Conservation (phyloP, 257 asterid genomes). For the Handroanthus guayacan region DNA sequence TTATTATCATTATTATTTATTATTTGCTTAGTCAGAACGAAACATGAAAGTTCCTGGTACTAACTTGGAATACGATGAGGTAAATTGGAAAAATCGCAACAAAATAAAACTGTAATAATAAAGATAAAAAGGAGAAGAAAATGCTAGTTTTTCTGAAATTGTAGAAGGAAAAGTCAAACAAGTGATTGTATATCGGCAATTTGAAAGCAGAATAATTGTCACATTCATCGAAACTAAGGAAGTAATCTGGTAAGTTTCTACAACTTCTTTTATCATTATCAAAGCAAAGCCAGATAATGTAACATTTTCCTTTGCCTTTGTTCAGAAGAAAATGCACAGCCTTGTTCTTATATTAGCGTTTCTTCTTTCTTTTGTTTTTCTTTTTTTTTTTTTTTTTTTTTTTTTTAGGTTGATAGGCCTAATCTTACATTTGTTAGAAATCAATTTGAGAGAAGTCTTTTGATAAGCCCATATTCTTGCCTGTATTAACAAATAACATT, state of each 20-base stretch:
- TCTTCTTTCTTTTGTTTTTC: no score
- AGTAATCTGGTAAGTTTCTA: conserved; percentile 13
- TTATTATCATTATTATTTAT: no score
- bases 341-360: neutral
- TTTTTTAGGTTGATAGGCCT: no score
- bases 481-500: neutral
- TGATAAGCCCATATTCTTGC: neutral
- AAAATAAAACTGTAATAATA: neutral
- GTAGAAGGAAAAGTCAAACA: neutral
- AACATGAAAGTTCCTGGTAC: neutral
- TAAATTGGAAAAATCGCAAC: neutral
- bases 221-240: conserved; percentile 3
- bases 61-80: neutral
- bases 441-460: conserved; percentile 9
- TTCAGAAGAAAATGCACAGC: conserved; percentile 2
- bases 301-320: conserved; percentile 7
- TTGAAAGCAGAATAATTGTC: neutral
- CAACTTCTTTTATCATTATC: conserved; percentile 16
- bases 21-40: neutral
- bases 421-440: conserved; percentile 1
- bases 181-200: neutral
- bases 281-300: neutral
- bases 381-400: no score
- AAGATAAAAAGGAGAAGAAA: conserved; percentile 5
- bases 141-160: conserved; percentile 3